Evolutionary conservation across 805 yeast genomes (phyloP), one percentile per base, ranked within the genome.

Genomic region (Sungouiella blattae): DNA sequence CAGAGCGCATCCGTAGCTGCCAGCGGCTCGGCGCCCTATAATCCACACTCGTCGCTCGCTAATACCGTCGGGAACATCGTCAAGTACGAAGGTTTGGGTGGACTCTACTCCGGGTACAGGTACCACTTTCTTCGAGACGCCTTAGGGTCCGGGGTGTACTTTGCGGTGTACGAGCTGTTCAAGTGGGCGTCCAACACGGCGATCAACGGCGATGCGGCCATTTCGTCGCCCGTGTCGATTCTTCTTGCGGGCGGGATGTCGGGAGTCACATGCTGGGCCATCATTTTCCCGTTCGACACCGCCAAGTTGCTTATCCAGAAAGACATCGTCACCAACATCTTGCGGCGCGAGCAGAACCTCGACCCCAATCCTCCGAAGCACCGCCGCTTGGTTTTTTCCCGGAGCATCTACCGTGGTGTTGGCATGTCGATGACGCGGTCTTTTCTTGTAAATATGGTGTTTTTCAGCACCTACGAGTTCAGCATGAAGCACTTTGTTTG

Each of bases 261-360:
- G 4, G 95, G 95, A 3, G 73, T 81, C 12, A 59, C 82, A 12
- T 72, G 87, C 33, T 86, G 95, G 94, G 59, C 78, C 2, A 57
- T 78, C 1, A 80, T 86, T 3, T 87, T 83, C 60, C 95, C 3
- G 54, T 33, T 87, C 8, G 96, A 87, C 56, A 87, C 95, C 0
- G 67, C 83, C 39, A 87, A 87, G 53, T 77, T 89, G 1, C 69
- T 81, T 38, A 71, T 77, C 28, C 96, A 87, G 52, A 75, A 83
- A 39, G 91, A 86, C 48, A 67, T 83, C 4, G 83, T 86, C 17
- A 67, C 81, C 20, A 78, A 80, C 43, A 77, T 83, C n/a, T 62
- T 83, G 25, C 54, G 84, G 36, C 64, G 53, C 27, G 63, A 64
- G 49, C 65, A 72, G 39, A 73, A 82, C 24, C 49, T 71, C 30